phyloP scores from a whole-genome alignment of 345 rosid genomes.

The Populus tremula region DNA sequence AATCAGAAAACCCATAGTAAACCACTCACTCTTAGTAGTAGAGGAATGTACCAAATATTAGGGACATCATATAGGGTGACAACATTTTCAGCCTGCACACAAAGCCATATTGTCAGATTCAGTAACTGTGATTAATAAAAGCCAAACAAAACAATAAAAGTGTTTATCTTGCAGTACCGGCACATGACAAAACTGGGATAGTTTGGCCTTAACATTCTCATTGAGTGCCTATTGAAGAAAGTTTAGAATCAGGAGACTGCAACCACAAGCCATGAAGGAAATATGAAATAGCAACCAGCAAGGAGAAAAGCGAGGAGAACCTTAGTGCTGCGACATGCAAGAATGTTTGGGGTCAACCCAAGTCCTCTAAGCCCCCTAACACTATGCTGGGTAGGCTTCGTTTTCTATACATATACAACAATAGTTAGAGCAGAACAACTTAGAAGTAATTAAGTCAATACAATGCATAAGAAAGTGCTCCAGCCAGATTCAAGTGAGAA shows the following conservation, averaged over 20 bases:
- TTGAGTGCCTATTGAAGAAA: constrained; percentile 68
- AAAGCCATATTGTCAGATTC: constrained; percentile 14
- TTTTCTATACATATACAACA: constrained; percentile 51
- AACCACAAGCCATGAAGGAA: background rate
- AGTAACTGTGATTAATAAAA: background rate
- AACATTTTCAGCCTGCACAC: constrained; percentile 61
- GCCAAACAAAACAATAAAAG: background rate
- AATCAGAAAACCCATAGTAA: background rate
- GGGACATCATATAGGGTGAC: constrained; percentile 84
- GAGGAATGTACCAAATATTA: constrained; percentile 96
- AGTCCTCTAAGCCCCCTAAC: constrained; percentile 80
- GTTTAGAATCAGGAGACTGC: background rate
- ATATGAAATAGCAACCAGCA: constrained; percentile 8
- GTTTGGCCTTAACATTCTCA: constrained; percentile 74
- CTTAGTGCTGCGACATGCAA: constrained; percentile 92
- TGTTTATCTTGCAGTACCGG: constrained; percentile 42
- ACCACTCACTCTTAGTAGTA: constrained; percentile 73
- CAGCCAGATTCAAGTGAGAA: background rate
- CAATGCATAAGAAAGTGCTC: background rate
- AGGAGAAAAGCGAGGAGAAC: constrained; percentile 24
- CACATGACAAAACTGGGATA: constrained; percentile 91
- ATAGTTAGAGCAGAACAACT: background rate
- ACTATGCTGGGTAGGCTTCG: constrained; percentile 98
- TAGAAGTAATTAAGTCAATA: background rate
- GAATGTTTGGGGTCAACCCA: constrained; percentile 80